These are phyloP conservation scores for Apiotrichum sp. DNA, from an alignment of 1,284 basidiomycete species.

Conservation along the genomic window DNA sequence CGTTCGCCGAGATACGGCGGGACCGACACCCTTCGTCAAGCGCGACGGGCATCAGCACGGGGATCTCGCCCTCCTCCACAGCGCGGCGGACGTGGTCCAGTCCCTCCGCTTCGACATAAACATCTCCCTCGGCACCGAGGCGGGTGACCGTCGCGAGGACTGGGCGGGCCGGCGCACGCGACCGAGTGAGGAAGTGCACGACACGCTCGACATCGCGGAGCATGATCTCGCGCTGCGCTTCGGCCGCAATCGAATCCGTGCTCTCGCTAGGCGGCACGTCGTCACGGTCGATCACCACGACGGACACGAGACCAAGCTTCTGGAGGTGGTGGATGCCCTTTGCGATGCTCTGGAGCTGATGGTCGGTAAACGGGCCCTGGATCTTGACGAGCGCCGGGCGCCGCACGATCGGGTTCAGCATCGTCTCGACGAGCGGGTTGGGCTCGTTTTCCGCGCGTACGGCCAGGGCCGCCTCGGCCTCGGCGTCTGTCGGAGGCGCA, in stretches of 20 bases:
- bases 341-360: slow-evolving; percentile 87
- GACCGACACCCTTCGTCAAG: slow-evolving; percentile 84
- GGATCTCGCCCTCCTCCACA: slow-evolving; percentile 86
- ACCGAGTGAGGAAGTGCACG: slow-evolving; percentile 72
- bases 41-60: slow-evolving; percentile 90
- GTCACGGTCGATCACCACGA: slow-evolving; percentile 91
- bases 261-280: slow-evolving; percentile 62
- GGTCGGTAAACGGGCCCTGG: slow-evolving; percentile 93
- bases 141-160: slow-evolving; percentile 78
- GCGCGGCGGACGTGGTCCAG: slow-evolving; percentile 79
- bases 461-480: slow-evolving; percentile 15
- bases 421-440: slow-evolving; percentile 67
- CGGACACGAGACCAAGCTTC: slow-evolving; percentile 87
- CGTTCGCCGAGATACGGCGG: slow-evolving; percentile 80
- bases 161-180: slow-evolving; percentile 80
- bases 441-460: slow-evolving; percentile 19
- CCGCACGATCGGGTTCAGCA: slow-evolving; percentile 66
- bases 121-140: slow-evolving; percentile 47
- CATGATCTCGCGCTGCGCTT: slow-evolving; percentile 57
- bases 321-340: slow-evolving; percentile 91
- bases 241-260: slow-evolving; percentile 27
- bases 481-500: slow-evolving; percentile 31
- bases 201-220: slow-evolving; percentile 78
- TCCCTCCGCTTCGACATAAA: slow-evolving; percentile 57
- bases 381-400: slow-evolving; percentile 82